phyloP scores from a whole-genome alignment of 2,329 filamentous ascomycete species.

The Dothideomycetidae sp. region DNA sequence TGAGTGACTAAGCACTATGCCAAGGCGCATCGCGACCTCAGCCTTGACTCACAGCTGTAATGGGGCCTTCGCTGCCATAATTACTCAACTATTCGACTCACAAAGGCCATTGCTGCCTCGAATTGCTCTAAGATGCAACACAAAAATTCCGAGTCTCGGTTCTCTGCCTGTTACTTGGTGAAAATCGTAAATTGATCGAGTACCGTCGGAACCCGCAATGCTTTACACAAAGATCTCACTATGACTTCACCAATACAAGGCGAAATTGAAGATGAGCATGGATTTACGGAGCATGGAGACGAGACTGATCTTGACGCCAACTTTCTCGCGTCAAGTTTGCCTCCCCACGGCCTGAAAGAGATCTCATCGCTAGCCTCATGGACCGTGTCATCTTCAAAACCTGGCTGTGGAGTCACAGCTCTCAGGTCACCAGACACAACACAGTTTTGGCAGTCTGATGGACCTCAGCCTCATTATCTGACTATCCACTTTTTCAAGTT shows the following conservation, averaged over 20 bases:
- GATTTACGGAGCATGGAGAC: slow-evolving; percentile 2
- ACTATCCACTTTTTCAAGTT: slow-evolving; percentile 78
- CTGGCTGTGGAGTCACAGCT: slow-evolving; percentile 63
- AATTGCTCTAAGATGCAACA: too few relatives aligned
- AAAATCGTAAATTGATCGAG: too few relatives aligned
- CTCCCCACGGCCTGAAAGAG: slow-evolving; percentile 49
- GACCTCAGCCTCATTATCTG: slow-evolving; percentile 66
- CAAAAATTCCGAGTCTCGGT: too few relatives aligned
- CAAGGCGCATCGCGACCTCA: too few relatives aligned
- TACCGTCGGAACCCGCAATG: too few relatives aligned
- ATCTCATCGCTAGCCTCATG: slow-evolving; percentile 74
- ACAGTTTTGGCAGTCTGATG: slow-evolving; percentile 76
- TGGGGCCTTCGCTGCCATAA: too few relatives aligned
- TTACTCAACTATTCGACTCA: too few relatives aligned
- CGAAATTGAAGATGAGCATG: slow-evolving; percentile 7
- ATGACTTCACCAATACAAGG: slow-evolving; percentile 2
- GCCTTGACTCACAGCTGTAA: too few relatives aligned
- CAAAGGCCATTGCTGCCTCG: too few relatives aligned
- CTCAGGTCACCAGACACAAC: slow-evolving; percentile 58
- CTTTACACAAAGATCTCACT: too few relatives aligned
- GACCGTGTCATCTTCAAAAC: slow-evolving; percentile 70
- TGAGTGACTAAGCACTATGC: neutral
- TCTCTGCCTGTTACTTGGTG: too few relatives aligned
- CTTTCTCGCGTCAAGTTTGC: slow-evolving; percentile 16
- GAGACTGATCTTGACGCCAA: slow-evolving; percentile 2